A percentile compares a stretch with the other conserved stretches of the same genome.
phyloP scores from a whole-genome alignment of 352 stramenopile species.

The Phytophthora ramorum region DNA sequence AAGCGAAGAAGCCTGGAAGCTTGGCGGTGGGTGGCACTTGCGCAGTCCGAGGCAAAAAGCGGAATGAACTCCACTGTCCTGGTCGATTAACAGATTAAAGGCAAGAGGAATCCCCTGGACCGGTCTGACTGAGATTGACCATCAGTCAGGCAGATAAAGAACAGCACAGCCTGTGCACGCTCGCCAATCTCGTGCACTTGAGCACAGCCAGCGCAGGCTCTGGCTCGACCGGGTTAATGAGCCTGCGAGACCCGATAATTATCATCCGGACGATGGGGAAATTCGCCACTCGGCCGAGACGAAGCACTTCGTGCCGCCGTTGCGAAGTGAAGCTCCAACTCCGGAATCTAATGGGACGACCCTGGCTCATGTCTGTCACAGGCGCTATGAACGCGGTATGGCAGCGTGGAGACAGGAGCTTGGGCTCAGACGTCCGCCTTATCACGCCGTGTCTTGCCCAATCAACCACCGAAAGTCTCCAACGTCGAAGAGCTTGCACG shows the following conservation, averaged over 20 bases:
- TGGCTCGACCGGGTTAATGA: constrained; percentile 13
- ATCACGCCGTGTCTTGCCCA: constrained; percentile 26
- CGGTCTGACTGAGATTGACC: no score
- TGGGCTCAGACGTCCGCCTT: constrained; percentile 19
- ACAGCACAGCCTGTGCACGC: constrained; percentile 12
- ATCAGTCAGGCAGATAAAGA: constrained; percentile 18
- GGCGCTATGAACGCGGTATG: constrained; percentile 15
- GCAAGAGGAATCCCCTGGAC: constrained; percentile 7
- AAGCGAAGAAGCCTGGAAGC: constrained; percentile 2
- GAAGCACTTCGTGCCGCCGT: constrained; percentile 1
- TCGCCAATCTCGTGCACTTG: constrained; percentile 32
- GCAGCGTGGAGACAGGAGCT: constrained; percentile 14
- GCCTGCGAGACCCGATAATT: constrained; percentile 19
- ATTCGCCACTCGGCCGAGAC: constrained; percentile 7
- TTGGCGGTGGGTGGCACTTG: constrained; percentile 19
- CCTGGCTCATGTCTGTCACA: constrained; percentile 12
- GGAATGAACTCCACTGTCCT: constrained; percentile 23
- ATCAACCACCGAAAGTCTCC: constrained; percentile 31
- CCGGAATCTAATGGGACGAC: constrained; percentile 22
- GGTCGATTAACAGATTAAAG: constrained; percentile 26
- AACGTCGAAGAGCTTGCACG: constrained; percentile 25
- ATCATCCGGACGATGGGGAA: constrained; percentile 21
- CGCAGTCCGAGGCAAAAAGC: constrained; percentile 21
- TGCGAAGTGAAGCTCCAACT: constrained; percentile 6
- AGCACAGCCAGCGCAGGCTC: constrained; percentile 30